Evolutionary conservation across 768 basidiomycete species (phyloP).

Genomic region (Dendrothele bispora): DNA sequence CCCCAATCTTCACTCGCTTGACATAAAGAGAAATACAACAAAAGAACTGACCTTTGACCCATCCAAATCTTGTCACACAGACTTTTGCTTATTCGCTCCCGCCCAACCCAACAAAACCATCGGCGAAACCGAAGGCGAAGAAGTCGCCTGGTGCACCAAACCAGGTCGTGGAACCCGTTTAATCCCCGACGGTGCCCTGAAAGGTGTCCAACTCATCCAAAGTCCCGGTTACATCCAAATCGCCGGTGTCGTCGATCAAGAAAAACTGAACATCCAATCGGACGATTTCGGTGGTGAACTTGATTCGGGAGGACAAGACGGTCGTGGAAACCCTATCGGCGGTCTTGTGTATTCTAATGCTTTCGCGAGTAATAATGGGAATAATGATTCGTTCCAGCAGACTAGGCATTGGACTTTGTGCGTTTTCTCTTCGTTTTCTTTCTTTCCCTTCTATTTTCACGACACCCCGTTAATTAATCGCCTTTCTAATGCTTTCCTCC

Average conservation of each 20-base stretch:
- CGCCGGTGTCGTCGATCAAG: slow-evolving; percentile 60
- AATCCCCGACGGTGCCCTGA: slow-evolving; percentile 57
- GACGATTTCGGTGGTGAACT: slow-evolving; percentile 69
- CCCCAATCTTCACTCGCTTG: not conserved
- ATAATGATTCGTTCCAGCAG: slow-evolving; percentile 40
- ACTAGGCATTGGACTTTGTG: slow-evolving; percentile 50
- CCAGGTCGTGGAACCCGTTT: slow-evolving; percentile 60
- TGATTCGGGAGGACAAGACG: slow-evolving; percentile 65
- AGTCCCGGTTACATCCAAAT: slow-evolving; percentile 57
- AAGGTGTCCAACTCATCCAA: slow-evolving; percentile 54
- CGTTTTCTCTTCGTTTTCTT: slow-evolving; percentile 12
- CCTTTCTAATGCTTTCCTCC: too few species aligned
- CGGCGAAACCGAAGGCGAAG: slow-evolving; percentile 57
- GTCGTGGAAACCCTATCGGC: slow-evolving; percentile 58
- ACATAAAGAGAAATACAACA: not conserved
- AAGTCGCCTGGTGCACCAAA: slow-evolving; percentile 72
- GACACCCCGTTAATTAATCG: too few species aligned
- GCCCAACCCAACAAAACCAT: slow-evolving; percentile 47
- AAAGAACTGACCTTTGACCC: not conserved
- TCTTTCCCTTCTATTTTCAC: not conserved
- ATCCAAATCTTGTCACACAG: slow-evolving; percentile 26
- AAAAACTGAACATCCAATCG: slow-evolving; percentile 42
- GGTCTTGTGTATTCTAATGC: slow-evolving; percentile 49
- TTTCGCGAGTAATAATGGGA: slow-evolving; percentile 33
- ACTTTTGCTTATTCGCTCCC: slow-evolving; percentile 63